Evolutionary conservation across 768 basidiomycete species (phyloP).

Genomic region (Boletus tomentosulus): DNA sequence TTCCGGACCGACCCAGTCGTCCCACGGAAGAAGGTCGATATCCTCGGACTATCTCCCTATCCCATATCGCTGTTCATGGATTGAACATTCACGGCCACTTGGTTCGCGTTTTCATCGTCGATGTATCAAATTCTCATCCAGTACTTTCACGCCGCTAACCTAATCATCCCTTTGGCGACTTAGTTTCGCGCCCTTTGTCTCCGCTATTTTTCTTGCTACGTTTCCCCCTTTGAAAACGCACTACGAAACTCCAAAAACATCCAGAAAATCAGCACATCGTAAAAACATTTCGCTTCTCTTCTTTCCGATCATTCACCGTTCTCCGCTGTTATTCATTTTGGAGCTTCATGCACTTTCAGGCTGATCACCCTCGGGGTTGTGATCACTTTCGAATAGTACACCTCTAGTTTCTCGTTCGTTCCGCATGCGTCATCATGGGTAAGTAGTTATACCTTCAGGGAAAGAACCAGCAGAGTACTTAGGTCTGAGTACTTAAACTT

Average conservation of each 20-base stretch:
- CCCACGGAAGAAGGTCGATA: conserved; percentile 27
- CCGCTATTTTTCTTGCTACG: conserved; percentile 37
- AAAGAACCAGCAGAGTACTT: conserved; percentile 13
- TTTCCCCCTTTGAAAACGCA: conserved; percentile 28
- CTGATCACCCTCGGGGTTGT: conserved; percentile 4
- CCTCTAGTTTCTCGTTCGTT: conserved; percentile 22
- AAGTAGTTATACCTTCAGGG: conserved; percentile 37
- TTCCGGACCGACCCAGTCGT: conserved; percentile 21
- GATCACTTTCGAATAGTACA: conserved; percentile 24
- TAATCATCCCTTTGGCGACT: conserved; percentile 36
- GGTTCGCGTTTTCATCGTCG: conserved; percentile 25
- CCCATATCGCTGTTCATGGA: conserved; percentile 34
- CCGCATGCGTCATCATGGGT: conserved; percentile 33
- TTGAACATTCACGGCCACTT: conserved; percentile 30
- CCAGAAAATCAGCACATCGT: conserved; percentile 33
- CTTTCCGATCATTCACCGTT: conserved; percentile 33
- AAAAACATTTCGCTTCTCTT: conserved; percentile 46
- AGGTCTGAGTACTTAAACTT: conserved; percentile 16
- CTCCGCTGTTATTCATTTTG: conserved; percentile 16
- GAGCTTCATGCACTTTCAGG: conserved; percentile 8
- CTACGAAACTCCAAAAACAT: conserved; percentile 37
- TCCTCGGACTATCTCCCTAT: conserved; percentile 29
- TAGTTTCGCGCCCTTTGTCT: conserved; percentile 32
- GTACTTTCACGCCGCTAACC: conserved; percentile 33
- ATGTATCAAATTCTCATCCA: conserved; percentile 31